Evolutionary conservation across 2,329 filamentous ascomycete genomes (phyloP).

Genomic region (Ceratocystiopsis brevicomis): DNA sequence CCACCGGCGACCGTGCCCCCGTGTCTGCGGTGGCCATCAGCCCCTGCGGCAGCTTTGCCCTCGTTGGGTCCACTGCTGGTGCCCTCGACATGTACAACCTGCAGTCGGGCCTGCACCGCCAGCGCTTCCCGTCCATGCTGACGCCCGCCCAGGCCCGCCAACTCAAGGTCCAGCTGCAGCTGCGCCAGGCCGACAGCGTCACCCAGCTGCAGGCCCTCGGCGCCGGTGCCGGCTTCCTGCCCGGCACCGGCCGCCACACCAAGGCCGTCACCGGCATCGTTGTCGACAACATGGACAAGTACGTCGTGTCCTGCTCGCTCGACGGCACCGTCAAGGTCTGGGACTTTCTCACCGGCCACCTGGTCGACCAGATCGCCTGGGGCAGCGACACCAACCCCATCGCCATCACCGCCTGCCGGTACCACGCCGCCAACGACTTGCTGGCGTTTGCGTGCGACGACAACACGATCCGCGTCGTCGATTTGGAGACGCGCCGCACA

Average conservation of each 20-base stretch:
- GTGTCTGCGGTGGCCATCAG: slow-evolving; percentile 79
- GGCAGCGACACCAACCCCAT: slow-evolving; percentile 52
- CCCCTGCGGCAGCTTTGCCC: slow-evolving; percentile 79
- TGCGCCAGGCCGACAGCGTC: slow-evolving; percentile 35
- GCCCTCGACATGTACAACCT: slow-evolving; percentile 91
- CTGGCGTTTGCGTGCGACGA: slow-evolving; percentile 82
- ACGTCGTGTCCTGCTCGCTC: slow-evolving; percentile 65
- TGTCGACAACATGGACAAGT: slow-evolving; percentile 76
- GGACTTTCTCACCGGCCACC: slow-evolving; percentile 71
- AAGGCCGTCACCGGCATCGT: slow-evolving; percentile 70
- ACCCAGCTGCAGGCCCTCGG: slow-evolving; percentile 30
- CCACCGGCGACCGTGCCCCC: slow-evolving; percentile 64
- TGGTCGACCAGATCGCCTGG: slow-evolving; percentile 72
- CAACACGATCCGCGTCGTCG: slow-evolving; percentile 68
- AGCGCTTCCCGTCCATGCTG: slow-evolving; percentile 65
- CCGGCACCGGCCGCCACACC: slow-evolving; percentile 53
- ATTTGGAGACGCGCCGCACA: slow-evolving; percentile 74
- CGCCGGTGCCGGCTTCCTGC: slow-evolving; percentile 15
- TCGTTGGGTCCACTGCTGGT: slow-evolving; percentile 69
- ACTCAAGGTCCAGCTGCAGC: slow-evolving; percentile 47
- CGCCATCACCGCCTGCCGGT: slow-evolving; percentile 56
- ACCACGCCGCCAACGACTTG: slow-evolving; percentile 68
- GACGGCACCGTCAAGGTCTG: slow-evolving; percentile 96
- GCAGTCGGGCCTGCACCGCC: slow-evolving; percentile 76
- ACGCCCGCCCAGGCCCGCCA: slow-evolving; percentile 64